Base-by-base conservation (phyloP, 148 eudicot species). In the Rhododendron simsii region DNA sequence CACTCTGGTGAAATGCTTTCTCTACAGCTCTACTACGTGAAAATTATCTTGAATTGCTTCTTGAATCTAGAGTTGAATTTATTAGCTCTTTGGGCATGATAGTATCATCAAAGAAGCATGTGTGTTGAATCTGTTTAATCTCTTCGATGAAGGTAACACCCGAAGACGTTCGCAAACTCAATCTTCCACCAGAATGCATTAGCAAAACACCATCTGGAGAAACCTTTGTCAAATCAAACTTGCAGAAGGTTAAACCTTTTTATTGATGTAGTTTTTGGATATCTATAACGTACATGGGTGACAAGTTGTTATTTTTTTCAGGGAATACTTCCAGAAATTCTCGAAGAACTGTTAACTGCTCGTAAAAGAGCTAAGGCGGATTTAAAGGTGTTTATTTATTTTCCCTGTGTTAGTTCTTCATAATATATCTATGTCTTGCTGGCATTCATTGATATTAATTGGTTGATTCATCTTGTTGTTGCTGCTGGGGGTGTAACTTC, bases 291-390 rank as follows among this genome's bases (percentile, higher is more conserved):
- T 39, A 39, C 53, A 37, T 26, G 45, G 69, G 78, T 41, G 33
- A 45, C 76, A 71, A 80, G 14, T 14, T 83, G 37, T 57, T 84
- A 26, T 86, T 61, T 39, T 61, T 83, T 14, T 89, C 94, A 98
- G 99, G 99, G 99, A 74, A 95, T 98, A 91, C 98, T 98, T 90
- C 99, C 99, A 37, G 99, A 98, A 92, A 98, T 98, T 91, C 98
- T 98, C 63, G 99, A 98, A 92, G 99, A 98, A 88, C 95, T 98
- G 82, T 87, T 98, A 89, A 84, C 94, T 90, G 99, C 99, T 89
- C 98, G 99, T 81, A 98, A 89, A 91, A 95, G 98, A 89, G 99
- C 99, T 69, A 98, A 98, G 92, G 98, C 98, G 28, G 99, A 98
- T 93, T 88, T 98, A 59, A 98, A 98, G 98, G 99, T 97, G 85